Evolutionary conservation across 768 basidiomycete genomes (phyloP), one percentile per base, ranked within the genome.

Genomic region (Pisolithus tinctorius): DNA sequence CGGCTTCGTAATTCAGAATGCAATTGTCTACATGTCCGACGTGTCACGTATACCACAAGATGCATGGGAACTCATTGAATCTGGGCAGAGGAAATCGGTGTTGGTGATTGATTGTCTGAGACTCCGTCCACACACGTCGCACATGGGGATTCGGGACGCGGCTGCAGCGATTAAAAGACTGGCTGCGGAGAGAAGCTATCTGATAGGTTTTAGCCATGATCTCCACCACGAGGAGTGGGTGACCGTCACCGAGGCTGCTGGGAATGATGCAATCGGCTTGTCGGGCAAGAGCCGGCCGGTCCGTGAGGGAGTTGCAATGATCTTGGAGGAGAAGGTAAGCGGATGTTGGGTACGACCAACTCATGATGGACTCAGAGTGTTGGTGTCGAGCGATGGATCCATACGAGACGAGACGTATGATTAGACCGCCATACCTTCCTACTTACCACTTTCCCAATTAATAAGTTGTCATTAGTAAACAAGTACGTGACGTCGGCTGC

Each of bases 11-110:
- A 72, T 88, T 43, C 78, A 84, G 58, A 71, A 84, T 34, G 68
- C 76, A 29, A 67, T 94, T 43, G 72, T 82, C 13, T 94, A 94
- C 69, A 74, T 95, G 53, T 85, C 86, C 26, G 93, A 96, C 64
- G 87, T 85, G 39, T 89, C 86, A 8, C 69, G 78, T 58, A 87
- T 95, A 49, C 91, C 93, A 2, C 80, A 86, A 7, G 74, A 79
- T 34, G 78, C 82, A 38, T 90, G 87, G 87, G 60, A 65, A 17
- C 58, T 81, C 47, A 67, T 84, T 47, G 56, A 64, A 31, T 57
- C 54, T 13, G 58, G 55, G 4, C 46, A 51, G 23, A 66, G 53
- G 17, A 60, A 65, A 48, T 73, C 83, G 2, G 75, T 88, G 25
- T 73, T 87, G 53, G 78, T 93, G 45, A 72, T 93, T 37, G 92